A percentile compares a stretch with the other conserved stretches of the same genome.
Evolutionary conservation across 78 protist species (phyloP).

Genomic region (Dictyostelium intermedium): DNA sequence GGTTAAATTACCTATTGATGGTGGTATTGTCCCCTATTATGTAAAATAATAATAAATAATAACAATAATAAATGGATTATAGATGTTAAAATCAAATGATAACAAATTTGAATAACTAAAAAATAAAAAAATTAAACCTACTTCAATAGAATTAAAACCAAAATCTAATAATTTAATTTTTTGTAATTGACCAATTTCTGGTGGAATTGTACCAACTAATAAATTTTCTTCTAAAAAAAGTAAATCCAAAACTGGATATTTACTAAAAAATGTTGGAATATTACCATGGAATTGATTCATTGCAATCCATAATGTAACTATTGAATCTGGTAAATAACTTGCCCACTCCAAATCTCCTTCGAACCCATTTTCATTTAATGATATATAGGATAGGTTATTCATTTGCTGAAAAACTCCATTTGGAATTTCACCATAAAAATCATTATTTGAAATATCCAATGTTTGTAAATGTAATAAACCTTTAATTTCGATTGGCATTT

Average conservation of each 20-base stretch:
- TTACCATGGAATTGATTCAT: constrained; percentile 12
- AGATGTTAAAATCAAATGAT: background rate
- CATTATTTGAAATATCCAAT: background rate
- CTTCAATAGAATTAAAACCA: constrained; percentile 43
- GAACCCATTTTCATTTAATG: background rate
- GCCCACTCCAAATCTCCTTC: constrained; percentile 31
- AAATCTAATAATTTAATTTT: constrained; percentile 35
- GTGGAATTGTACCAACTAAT: constrained; percentile 42
- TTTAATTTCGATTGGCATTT: background rate
- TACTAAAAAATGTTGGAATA: constrained; percentile 2
- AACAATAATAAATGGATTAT: background rate
- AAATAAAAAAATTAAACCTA: background rate
- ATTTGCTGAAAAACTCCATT: background rate
- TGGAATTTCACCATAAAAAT: background rate
- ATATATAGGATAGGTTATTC: background rate
- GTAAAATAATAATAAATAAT: background rate
- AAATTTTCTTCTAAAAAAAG: constrained; percentile 31
- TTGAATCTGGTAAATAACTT: background rate
- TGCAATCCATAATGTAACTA: constrained; percentile 48
- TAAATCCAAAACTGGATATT: constrained; percentile 20
- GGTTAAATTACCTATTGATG: background rate
- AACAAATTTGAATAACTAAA: background rate
- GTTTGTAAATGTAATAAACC: background rate
- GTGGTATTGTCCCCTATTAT: constrained; percentile 29
- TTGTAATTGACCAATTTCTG: constrained; percentile 2